A percentile compares a stretch with the other conserved stretches of the same genome.
These are phyloP conservation scores for Annulohypoxylon nitens DNA, from an alignment of 495 filamentous ascomycete genomes.

Conservation along the genomic window DNA sequence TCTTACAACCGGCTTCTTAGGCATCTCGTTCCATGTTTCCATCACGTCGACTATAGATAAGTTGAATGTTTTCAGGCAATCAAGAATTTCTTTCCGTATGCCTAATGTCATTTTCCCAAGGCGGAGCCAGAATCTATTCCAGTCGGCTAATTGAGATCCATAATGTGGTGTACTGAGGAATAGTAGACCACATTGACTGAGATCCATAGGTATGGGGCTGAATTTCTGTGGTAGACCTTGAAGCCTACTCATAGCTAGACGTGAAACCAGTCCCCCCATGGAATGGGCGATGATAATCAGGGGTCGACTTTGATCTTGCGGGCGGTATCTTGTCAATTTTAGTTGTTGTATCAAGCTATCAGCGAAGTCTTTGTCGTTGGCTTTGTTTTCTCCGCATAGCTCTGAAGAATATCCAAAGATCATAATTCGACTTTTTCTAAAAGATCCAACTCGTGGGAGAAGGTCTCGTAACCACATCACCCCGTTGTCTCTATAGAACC, in stretches of 20 bases:
- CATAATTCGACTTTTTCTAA: constrained; percentile 3
- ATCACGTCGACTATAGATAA: background rate
- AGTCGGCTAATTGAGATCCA: background rate
- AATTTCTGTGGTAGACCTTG: background rate
- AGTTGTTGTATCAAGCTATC: background rate
- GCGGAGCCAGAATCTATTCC: background rate
- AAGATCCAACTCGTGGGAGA: no score
- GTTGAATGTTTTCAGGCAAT: background rate
- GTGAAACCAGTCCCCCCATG: background rate
- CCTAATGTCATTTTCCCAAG: background rate
- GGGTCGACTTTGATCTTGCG: background rate
- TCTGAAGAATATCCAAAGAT: background rate
- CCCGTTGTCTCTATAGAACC: background rate
- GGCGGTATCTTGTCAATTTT: background rate
- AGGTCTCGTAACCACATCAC: background rate
- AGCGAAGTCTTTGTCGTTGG: no score
- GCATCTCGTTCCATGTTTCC: background rate
- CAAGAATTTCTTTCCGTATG: background rate
- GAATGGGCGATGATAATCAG: background rate
- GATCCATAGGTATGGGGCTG: background rate
- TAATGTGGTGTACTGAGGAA: constrained; percentile 9
- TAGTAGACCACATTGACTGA: background rate
- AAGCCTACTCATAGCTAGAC: background rate
- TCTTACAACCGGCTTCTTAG: background rate
- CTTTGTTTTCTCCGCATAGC: no score